Evolutionary conservation across 768 basidiomycete species (phyloP), one percentile per base, ranked within the genome.

Genomic region (Phaeolepiota aurea): DNA sequence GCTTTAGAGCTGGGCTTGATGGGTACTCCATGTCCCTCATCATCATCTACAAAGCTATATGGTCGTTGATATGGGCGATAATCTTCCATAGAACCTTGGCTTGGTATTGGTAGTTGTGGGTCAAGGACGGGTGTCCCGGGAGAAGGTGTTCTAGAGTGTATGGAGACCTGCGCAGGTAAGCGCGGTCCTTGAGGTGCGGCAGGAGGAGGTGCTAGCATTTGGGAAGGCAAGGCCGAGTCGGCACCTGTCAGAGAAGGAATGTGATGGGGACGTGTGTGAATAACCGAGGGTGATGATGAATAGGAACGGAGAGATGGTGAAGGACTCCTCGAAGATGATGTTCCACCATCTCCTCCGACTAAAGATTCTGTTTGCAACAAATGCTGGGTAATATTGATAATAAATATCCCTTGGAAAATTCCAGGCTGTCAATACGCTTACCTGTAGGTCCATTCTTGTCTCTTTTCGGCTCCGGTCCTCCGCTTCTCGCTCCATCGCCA

Each of bases 1-100:
- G 91, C 89, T 57, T 93, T 96, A 23, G 76, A 83, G 55, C 87
- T 91, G 0, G 87, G 91, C 47, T 71, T 69, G 9, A 68, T 51
- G n/a, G 72, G 75, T 11, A 57, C 37, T 3, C 65, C 54, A 3
- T 58, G 62, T 12, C 68, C 66, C 3, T 55, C 56, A 4, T 51
- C 50, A 9, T 56, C 48, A 10, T 51, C 46, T 12, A 40, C 50
- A 38, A 40, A 37, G 16, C 38, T 36, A 38, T 32, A 38, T n/a
- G 42, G 33, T 42, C 19, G 23, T 42, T 37, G 22, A 44, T 5
- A 15, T 28, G 23, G 15, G 37, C 32, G 13, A 25, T 50, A 41
- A 34, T 49, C 36, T 7, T 35, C 33, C 9, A 14, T 7, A 35
- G 7, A 9, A 14, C 9, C 7, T 5, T 7, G 9, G 7, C 16